Evolutionary conservation across 768 basidiomycete species (phyloP), one percentile per base, ranked within the genome.

Genomic region (Tricholoma bakamatsutake): DNA sequence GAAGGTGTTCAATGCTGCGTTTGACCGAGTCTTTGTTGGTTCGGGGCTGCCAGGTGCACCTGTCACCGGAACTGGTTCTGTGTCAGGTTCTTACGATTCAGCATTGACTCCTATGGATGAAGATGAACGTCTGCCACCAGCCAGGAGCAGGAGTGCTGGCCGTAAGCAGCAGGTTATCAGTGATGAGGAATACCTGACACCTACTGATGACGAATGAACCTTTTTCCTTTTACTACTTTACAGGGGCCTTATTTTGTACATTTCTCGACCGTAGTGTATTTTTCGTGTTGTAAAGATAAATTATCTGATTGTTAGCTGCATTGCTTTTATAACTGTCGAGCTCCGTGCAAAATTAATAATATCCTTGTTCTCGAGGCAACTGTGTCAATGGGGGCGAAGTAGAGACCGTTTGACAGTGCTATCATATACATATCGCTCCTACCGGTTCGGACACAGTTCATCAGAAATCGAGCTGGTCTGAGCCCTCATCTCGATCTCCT

Each of bases 61-160:
- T 15, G 54, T 65, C 28, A 54, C 62, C 50, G 63, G 64, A 40
- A 59, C 73, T 53, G 70, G 74, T 1, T 75, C 79, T 42, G 74
- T 78, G 30, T 72, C 80, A 35, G 80, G 76, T 9, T 76, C 75
- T 15, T 81, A 83, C 57, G 86, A 88, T 30, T 80, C 83, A 34
- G 87, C 88, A 9, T 67, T 89, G 59, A 89, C 87, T 5, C 87
- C 87, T 1, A 87, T 90, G 85, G 88, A 90, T 46, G 88, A 91
- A 58, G 89, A 90, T 57, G 85, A 87, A 46, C 80, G 83, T 43
- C 76, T 76, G 8, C 77, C 81, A 9, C 79, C 77, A 4, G 69
- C 69, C 3, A 70, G 81, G 13, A 80, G 84, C 35, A 72, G 80
- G 55, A 86, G 83, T 65, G 73, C 76, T 17, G 82, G 80, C 30